These are phyloP conservation scores for Piromyces sp. DNA, from an alignment of 192 early-diverging fungal species.

Conservation along the genomic window DNA sequence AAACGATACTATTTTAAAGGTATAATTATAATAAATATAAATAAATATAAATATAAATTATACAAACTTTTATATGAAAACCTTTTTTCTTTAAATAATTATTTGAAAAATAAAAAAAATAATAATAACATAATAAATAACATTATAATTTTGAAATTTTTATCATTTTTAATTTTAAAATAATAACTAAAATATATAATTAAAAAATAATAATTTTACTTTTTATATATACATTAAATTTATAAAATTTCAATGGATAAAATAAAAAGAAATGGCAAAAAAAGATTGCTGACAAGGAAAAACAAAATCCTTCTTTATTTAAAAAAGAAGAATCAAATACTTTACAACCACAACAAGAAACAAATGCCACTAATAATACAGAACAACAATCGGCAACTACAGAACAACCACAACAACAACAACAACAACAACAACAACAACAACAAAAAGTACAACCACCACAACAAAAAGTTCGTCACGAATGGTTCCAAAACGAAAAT, in stretches of 20 bases:
- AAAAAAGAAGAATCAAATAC: neutral
- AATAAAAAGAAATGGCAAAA: neutral
- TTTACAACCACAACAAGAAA: neutral
- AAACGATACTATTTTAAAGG: neutral
- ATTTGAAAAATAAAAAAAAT: too few relatives aligned
- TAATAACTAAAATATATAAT: too few relatives aligned
- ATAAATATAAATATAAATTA: too few relatives aligned
- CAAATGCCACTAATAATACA: neutral
- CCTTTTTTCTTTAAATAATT: too few relatives aligned
- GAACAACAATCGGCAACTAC: neutral
- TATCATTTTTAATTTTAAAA: too few relatives aligned
- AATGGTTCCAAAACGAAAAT: constrained; percentile 94
- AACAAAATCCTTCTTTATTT: neutral
- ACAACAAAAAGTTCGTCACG: constrained; percentile 42
- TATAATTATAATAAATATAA: neutral
- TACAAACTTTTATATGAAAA: too few relatives aligned
- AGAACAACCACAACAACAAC: neutral
- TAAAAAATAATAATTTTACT: too few relatives aligned
- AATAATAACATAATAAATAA: too few relatives aligned
- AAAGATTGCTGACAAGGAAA: neutral
- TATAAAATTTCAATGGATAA: too few relatives aligned
- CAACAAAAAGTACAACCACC: constrained; percentile 3
- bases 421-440: neutral
- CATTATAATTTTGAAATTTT: too few relatives aligned
- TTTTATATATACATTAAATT: too few relatives aligned